Evolutionary conservation across 2,329 filamentous ascomycete species (phyloP), one percentile per base, ranked within the genome.

Genomic region (Beauveria scarabaeidicola): DNA sequence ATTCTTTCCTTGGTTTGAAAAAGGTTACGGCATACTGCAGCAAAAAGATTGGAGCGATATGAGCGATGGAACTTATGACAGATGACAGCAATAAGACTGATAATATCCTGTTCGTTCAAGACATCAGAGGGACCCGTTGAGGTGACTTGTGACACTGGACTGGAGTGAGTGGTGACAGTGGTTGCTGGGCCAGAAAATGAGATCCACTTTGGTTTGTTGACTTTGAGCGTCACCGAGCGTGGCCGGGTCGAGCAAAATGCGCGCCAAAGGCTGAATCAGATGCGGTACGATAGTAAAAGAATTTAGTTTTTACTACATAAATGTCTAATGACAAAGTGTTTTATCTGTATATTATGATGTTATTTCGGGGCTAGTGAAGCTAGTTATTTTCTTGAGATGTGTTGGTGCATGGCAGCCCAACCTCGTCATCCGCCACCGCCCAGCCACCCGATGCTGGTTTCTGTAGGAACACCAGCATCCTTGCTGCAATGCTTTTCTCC

Each of bases 41-140:
- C 55, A 52, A 58, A 51, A 58, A 52, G 47, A 58, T 58, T 52
- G 55, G 55, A 43, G 47, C 38, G n/a, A 58, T 32, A 36, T 52
- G n/a, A 58, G 47, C 8, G 36, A 58, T n/a, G 47, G 47, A 52
- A 41, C 32, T 48, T 51, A 51, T 43, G 36, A 58, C 47, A 52
- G 47, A 51, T 29, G 21, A 44, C 55, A 51, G 55, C 46, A 58
- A 57, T 48, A 58, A 58, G 55, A 58, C 47, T 58, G 55, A 44
- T 58, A 52, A 43, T 58, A 36, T 47, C n/a, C 43, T 55, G 52
- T 47, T 25, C 19, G 11, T 17, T 11, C 6, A 7, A 3, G 13
- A 19, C 48, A 51, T 51, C 15, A 3, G 48, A 23, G n/a, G n/a
- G 27, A 41, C n/a, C 11, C 29, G 17, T 21, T 36, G 52, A 40